Evolutionary conservation across 208 protist species (phyloP).

Genomic region (Herpetomonas tarakana): DNA sequence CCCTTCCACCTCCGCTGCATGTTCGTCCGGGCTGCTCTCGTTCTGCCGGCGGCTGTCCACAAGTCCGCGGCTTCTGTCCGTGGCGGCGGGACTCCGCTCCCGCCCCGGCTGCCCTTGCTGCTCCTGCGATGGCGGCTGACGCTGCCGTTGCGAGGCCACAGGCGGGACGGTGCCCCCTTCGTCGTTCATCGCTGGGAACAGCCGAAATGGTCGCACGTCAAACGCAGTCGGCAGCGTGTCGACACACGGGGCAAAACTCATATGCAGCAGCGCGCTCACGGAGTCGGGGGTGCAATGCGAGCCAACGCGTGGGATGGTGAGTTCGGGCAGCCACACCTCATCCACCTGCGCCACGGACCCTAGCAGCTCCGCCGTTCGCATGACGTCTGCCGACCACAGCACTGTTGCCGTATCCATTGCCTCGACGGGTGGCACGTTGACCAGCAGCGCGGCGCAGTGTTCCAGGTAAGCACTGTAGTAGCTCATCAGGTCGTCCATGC

Average conservation of each 20-base stretch:
- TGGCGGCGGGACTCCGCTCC: no score
- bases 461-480: slow-evolving; percentile 15
- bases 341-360: background rate
- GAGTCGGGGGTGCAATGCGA: background rate
- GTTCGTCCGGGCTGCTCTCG: no score
- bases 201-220: background rate
- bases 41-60: no score
- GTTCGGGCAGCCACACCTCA: slow-evolving; percentile 1
- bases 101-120: no score
- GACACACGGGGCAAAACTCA: background rate
- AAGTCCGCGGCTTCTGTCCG: no score
- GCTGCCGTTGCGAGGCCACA: no score
- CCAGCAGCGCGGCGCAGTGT: slow-evolving; percentile 16
- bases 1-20: no score
- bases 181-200: background rate
- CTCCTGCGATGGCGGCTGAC: no score
- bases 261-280: background rate
- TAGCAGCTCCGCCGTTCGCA: background rate
- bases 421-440: slow-evolving; percentile 18
- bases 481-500: slow-evolving; percentile 13
- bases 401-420: slow-evolving; percentile 14
- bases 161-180: no score
- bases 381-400: slow-evolving; percentile 25
- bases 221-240: background rate
- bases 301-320: background rate